Evolutionary conservation across 176 grass and related monocot species (phyloP).

Genomic region (Microstegium vimineum): DNA sequence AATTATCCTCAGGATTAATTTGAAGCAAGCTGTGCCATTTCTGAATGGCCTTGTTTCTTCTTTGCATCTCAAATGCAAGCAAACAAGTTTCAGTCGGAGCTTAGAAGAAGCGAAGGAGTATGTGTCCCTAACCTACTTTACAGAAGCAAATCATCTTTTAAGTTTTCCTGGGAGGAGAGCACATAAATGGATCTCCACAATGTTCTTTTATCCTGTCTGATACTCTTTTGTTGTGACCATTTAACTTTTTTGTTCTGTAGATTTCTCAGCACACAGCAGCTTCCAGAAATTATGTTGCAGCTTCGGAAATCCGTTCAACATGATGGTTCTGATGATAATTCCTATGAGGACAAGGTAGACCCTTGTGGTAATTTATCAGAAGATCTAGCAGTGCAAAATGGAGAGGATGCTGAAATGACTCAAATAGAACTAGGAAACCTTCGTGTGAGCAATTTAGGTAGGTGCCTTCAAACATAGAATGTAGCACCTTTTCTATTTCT

Average conservation of each 20-base stretch:
- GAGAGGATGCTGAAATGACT: conserved; percentile 47
- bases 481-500: conserved; percentile 16
- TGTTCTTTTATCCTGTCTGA: conserved; percentile 25
- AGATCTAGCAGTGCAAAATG: conserved; percentile 38
- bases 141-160: background rate
- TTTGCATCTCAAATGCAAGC: conserved; percentile 97
- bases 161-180: background rate
- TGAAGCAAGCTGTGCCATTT: conserved; percentile 79
- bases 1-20: conserved; percentile 76
- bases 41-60: conserved; percentile 86
- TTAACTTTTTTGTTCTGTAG: conserved; percentile 38
- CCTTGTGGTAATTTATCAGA: conserved; percentile 62
- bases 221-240: background rate
- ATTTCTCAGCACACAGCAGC: conserved; percentile 76
- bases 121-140: conserved; percentile 18
- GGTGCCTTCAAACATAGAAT: conserved; percentile 26
- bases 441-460: conserved; percentile 85
- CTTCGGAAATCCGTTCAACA: conserved; percentile 53
- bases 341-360: conserved; percentile 38
- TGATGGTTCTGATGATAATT: conserved; percentile 46
- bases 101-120: conserved; percentile 99
- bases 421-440: conserved; percentile 80
- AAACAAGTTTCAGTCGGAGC: conserved; percentile 71
- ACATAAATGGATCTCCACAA: background rate
- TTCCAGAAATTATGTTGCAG: conserved; percentile 84